Base-by-base conservation (phyloP, 139 green algal species). In the Chlorella vulgaris region DNA sequence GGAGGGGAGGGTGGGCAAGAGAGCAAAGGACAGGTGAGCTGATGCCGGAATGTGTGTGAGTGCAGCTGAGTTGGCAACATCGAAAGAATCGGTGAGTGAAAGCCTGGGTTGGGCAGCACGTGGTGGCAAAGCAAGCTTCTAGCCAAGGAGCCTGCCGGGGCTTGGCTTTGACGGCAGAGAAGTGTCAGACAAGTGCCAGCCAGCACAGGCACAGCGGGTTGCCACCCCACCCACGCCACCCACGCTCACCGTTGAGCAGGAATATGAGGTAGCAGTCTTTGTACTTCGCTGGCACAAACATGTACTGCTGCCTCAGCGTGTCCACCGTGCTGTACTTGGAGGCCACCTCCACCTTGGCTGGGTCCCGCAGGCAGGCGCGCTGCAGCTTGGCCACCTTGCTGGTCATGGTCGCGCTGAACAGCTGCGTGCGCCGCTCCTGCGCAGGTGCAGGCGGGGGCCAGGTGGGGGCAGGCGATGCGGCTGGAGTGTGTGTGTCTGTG, bases 371-470 rank as follows among this genome's bases (percentile, higher is more conserved):
- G 88, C 95, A 98, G 1, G 97, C 97, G 13, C 97, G 91, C 91
- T 99, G 96, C 84, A 99, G 95, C 92, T 99, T 99, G 40, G 91
- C 85, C 35, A 99, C 96, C 87, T 99, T 99, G 89, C 75, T 96
- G 39, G 97, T 99, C 97, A 99, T 99, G 60, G 97, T 99, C 40
- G 97, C 97, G 40, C 82, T 94, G 89, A 99, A 99, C 63, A 99
- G 94, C 92, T 97, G 94, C 24, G 97, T 99, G 63, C 89, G 84
- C 7, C 96, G 88, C 31, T 97, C 94, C 36, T 88, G 83, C 18
- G 26, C 2, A 39, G 22, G 26, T 31, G 18, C 18, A 28, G 58
- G 58, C 58, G 29, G 8, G 58, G 58, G 21, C 21, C 62, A 40
- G 62, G 62, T n/a, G 7, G 62, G 40, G 62, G 58, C 15, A 31